Conservation (phyloP, 305 asterid species). For the Coffea humblotiana region DNA sequence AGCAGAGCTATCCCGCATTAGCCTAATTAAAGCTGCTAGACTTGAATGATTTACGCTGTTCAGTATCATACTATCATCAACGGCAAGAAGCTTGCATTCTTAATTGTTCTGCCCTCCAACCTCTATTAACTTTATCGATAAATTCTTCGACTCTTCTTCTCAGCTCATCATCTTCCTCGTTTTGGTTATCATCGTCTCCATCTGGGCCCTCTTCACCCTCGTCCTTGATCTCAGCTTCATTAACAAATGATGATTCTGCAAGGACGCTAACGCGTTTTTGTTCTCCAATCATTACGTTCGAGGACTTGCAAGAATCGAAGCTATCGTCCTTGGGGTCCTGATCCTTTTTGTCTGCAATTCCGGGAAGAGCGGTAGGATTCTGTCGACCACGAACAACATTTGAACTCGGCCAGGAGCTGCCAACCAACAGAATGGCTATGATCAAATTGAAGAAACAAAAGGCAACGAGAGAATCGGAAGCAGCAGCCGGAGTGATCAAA, state of each 20-base stretch:
- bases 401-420: slow-evolving; percentile 32
- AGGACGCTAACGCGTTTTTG: not conserved
- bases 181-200: slow-evolving; percentile 7
- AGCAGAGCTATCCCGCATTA: not conserved
- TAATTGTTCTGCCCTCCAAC: slow-evolving; percentile 67
- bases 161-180: slow-evolving; percentile 60
- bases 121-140: slow-evolving; percentile 54
- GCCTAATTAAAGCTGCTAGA: not conserved
- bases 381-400: slow-evolving; percentile 3
- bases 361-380: slow-evolving; percentile 10
- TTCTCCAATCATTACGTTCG: not conserved
- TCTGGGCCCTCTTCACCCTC: slow-evolving; percentile 22
- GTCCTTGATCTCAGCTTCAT: slow-evolving; percentile 13
- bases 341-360: not conserved
- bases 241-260: slow-evolving; percentile 22
- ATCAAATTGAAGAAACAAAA: slow-evolving; percentile 71
- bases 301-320: not conserved
- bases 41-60: not conserved
- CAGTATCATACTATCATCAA: not conserved
- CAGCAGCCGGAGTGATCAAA: slow-evolving; percentile 40
- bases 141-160: slow-evolving; percentile 71
- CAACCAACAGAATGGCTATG: slow-evolving; percentile 53
- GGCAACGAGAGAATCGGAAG: slow-evolving; percentile 53
- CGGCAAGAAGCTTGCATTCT: slow-evolving; percentile 7
- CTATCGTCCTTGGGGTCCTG: slow-evolving; percentile 1